A percentile compares a stretch with the other conserved stretches of the same genome.
Conservation (phyloP, 306 rosid species). For the Vicia sativa region DNA sequence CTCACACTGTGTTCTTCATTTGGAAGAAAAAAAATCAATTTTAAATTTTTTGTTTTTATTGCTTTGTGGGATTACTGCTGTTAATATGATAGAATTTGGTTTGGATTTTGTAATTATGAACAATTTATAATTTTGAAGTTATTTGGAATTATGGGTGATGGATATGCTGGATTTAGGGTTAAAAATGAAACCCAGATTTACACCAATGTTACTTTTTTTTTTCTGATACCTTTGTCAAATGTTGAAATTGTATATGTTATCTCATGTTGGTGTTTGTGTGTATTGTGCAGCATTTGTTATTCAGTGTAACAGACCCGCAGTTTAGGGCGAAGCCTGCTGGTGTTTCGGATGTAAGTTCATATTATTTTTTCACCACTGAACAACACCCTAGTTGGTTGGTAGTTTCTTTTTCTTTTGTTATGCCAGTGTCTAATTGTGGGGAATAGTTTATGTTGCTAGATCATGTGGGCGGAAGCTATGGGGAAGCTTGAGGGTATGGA, state of each 20-base stretch:
- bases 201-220: too few relatives aligned
- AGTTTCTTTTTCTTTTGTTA: conserved; percentile 10
- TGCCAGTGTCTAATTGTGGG: conserved; percentile 46
- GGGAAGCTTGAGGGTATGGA: conserved; percentile 97
- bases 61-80: background rate
- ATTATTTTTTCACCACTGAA: background rate
- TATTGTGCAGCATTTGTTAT: conserved; percentile 82
- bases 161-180: conserved; percentile 6
- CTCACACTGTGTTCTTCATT: background rate
- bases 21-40: background rate
- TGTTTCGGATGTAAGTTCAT: conserved; percentile 86
- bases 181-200: background rate
- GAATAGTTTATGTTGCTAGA: conserved; percentile 79
- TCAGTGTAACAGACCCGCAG: conserved; percentile 85
- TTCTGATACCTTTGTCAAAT: conserved; percentile 10
- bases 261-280: conserved; percentile 15
- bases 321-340: conserved; percentile 87
- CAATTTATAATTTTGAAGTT: conserved; percentile 12
- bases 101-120: background rate
- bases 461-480: conserved; percentile 99
- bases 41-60: background rate
- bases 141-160: conserved; percentile 1
- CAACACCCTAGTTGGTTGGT: background rate
- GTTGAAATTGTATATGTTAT: conserved; percentile 25
- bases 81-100: background rate